Conservation (phyloP, 2,329 filamentous ascomycete genomes). For the Hypocreales sp. region DNA sequence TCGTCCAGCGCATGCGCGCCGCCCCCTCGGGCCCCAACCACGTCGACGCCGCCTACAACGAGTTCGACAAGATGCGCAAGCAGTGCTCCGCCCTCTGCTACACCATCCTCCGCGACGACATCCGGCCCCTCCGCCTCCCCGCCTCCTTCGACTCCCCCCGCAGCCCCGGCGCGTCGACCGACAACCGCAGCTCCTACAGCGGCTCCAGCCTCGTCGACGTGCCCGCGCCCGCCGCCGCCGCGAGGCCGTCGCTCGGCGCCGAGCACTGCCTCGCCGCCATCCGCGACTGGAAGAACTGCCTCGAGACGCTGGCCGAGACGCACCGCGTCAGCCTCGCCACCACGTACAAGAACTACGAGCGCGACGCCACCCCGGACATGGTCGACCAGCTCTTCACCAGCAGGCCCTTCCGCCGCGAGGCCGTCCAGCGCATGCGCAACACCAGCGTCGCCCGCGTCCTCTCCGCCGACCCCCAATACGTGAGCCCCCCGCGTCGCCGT, state of each 20-base stretch:
- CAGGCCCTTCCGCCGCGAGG: conserved; percentile 23
- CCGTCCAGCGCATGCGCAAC: conserved; percentile 30
- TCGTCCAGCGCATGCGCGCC: conserved; percentile 19
- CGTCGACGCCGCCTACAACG: conserved; percentile 27
- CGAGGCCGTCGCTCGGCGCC: conserved; percentile 7
- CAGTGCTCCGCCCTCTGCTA: conserved; percentile 25
- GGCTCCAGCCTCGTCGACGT: conserved; percentile 18
- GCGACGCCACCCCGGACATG: conserved; percentile 24
- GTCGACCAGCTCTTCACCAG: conserved; percentile 26
- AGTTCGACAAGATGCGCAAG: conserved; percentile 25
- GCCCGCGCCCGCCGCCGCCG: conserved; percentile 10
- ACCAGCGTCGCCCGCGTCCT: conserved; percentile 25
- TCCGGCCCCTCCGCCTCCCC: conserved; percentile 14
- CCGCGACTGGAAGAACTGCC: conserved; percentile 26
- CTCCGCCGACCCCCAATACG: conserved; percentile 27
- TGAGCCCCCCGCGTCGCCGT: conserved; percentile 7
- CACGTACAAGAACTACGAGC: conserved; percentile 29
- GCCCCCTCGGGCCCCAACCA: conserved; percentile 16
- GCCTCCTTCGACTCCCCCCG: conserved; percentile 15
- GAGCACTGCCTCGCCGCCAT: conserved; percentile 23
- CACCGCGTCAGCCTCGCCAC: conserved; percentile 24
- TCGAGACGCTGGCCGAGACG: conserved; percentile 24
- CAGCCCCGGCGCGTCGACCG: conserved; percentile 13
- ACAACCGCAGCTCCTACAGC: conserved; percentile 22
- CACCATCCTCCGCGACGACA: conserved; percentile 23